phyloP scores from a whole-genome alignment of 352 stramenopile species.

The Nothophytophthora sp. region DNA sequence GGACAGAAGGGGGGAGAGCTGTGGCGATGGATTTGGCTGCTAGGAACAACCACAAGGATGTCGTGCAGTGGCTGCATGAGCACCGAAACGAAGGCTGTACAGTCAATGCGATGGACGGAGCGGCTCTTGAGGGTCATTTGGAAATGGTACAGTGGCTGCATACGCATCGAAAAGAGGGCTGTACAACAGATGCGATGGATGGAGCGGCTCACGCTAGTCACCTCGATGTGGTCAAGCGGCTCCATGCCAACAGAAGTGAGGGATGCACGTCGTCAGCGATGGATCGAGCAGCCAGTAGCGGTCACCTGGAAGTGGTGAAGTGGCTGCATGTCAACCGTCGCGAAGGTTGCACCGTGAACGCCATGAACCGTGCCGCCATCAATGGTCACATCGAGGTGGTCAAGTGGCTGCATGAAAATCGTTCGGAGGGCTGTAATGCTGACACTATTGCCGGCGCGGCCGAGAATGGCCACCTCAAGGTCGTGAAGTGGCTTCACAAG shows the following conservation, averaged over 20 bases:
- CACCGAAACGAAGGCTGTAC: background rate
- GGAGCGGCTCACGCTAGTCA: constrained; percentile 1
- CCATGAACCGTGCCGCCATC: background rate
- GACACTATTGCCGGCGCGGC: background rate
- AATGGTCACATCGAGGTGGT: background rate
- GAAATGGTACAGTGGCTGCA: background rate
- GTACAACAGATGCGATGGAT: constrained; percentile 10
- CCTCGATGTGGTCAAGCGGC: background rate
- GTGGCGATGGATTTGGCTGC: background rate
- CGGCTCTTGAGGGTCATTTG: no score
- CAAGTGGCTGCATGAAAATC: background rate
- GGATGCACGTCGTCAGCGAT: constrained; percentile 7
- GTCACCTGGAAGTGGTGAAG: background rate
- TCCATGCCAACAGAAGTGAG: constrained; percentile 3
- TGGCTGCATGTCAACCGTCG: background rate
- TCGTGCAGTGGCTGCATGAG: background rate
- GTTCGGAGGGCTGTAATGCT: background rate
- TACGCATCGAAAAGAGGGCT: background rate
- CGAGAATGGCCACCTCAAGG: background rate
- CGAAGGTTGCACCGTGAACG: background rate
- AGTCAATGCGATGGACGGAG: no score
- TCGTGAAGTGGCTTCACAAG: background rate
- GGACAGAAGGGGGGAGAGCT: background rate
- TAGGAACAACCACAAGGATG: background rate
- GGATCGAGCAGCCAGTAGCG: background rate